Conservation (phyloP, 2,329 filamentous ascomycete species). For the Pseudocercospora crystallina region DNA sequence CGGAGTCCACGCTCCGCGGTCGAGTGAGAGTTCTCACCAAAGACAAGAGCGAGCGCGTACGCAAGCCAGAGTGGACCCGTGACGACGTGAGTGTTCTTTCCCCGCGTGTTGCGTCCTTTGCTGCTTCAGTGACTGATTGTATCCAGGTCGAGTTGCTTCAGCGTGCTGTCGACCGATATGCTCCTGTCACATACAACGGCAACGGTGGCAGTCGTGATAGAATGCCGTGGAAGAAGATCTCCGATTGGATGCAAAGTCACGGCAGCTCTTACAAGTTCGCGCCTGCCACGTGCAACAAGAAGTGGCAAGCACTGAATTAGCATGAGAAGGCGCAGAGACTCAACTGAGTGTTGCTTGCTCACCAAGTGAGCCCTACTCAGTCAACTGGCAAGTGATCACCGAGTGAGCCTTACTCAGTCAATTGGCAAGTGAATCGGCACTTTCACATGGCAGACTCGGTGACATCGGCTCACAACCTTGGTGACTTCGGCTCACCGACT, state of each 20-base stretch:
- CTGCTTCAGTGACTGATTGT: neutral
- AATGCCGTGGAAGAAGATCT: constrained; percentile 61
- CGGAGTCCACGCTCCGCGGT: constrained; percentile 72
- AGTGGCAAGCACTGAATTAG: constrained; percentile 52
- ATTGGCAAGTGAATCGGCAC: neutral
- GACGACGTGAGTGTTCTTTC: constrained; percentile 58
- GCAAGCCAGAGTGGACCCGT: constrained; percentile 64
- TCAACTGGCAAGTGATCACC: neutral
- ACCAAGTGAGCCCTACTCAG: neutral
- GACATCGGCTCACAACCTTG: too few species aligned
- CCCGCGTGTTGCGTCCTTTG: neutral
- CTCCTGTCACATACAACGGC: constrained; percentile 2
- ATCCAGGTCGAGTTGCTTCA: constrained; percentile 32
- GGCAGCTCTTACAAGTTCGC: constrained; percentile 61
- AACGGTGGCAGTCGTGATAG: constrained; percentile 7
- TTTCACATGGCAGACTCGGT: neutral
- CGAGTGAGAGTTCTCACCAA: constrained; percentile 67
- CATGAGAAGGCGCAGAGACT: neutral
- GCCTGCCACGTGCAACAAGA: constrained; percentile 62
- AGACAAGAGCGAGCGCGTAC: constrained; percentile 59
- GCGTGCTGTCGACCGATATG: constrained; percentile 22
- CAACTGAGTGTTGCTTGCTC: constrained; percentile 2
- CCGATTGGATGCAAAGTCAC: constrained; percentile 52
- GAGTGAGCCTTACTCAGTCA: neutral
- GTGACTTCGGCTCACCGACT: too few species aligned